phyloP scores from a whole-genome alignment of 495 filamentous ascomycete genomes.

The Penicillium manginii region DNA sequence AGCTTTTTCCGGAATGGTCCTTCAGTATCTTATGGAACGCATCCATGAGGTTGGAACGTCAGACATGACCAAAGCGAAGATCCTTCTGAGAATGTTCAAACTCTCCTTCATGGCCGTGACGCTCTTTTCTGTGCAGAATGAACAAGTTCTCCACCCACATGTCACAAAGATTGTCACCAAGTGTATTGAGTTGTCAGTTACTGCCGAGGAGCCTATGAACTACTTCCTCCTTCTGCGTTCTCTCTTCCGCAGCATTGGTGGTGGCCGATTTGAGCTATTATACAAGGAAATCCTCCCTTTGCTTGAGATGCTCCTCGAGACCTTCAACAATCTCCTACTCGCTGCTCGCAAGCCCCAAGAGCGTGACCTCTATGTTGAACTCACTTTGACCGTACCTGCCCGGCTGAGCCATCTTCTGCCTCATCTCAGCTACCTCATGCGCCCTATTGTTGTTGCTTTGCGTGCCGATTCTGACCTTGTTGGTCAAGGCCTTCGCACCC shows the following conservation, averaged over 20 bases:
- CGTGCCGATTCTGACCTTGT: constrained; percentile 91
- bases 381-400: constrained; percentile 94
- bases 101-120: constrained; percentile 99
- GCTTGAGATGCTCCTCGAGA: constrained; percentile 95
- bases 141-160: constrained; percentile 91
- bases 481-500: constrained; percentile 87
- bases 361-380: constrained; percentile 94
- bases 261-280: constrained; percentile 93
- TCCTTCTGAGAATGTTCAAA: constrained; percentile 94
- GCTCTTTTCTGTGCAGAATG: constrained; percentile 90
- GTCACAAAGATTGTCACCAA: constrained; percentile 95
- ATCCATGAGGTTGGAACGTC: constrained; percentile 93
- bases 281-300: constrained; percentile 98
- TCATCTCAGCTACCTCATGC: constrained; percentile 97
- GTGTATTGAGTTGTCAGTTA: constrained; percentile 93
- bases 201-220: constrained; percentile 96
- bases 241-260: constrained; percentile 94
- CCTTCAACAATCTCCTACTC: constrained; percentile 88
- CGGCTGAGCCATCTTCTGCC: constrained; percentile 92
- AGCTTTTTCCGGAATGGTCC: constrained; percentile 95
- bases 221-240: constrained; percentile 94
- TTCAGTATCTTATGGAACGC: constrained; percentile 94
- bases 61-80: constrained; percentile 87
- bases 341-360: constrained; percentile 88
- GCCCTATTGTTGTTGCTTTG: constrained; percentile 91